These are phyloP conservation scores for Pythium volutum DNA, from an alignment of 352 stramenopile genomes.

Conservation along the genomic window DNA sequence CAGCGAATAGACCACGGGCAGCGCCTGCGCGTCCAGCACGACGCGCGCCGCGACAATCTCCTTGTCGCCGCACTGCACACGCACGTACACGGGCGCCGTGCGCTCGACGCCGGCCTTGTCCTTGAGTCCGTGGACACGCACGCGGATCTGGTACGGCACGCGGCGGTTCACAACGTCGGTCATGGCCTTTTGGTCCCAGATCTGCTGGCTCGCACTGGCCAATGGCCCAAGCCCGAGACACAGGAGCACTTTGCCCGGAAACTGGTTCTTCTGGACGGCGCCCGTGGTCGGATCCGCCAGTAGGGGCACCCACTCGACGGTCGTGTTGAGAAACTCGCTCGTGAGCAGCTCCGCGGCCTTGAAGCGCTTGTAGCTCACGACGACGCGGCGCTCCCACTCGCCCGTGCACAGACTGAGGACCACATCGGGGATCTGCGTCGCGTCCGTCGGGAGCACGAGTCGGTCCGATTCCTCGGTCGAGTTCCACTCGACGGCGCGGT, in stretches of 20 bases:
- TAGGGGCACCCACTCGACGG: slow-evolving; percentile 59
- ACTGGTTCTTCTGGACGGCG: slow-evolving; percentile 44
- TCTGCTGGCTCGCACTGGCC: slow-evolving; percentile 43
- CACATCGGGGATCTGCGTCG: slow-evolving; percentile 71
- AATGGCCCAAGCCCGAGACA: slow-evolving; percentile 62
- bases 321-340: slow-evolving; percentile 34
- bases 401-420: slow-evolving; percentile 78
- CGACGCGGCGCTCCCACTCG: slow-evolving; percentile 49
- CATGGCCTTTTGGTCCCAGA: slow-evolving; percentile 58
- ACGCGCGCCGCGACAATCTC: slow-evolving; percentile 29
- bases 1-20: slow-evolving; percentile 58
- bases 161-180: slow-evolving; percentile 54
- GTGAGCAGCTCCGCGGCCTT: slow-evolving; percentile 52
- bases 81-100: slow-evolving; percentile 38
- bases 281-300: slow-evolving; percentile 59
- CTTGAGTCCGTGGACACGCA: slow-evolving; percentile 55
- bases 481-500: slow-evolving; percentile 80
- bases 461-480: slow-evolving; percentile 68
- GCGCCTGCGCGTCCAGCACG: slow-evolving; percentile 32
- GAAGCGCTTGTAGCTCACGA: slow-evolving; percentile 79
- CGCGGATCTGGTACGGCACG: slow-evolving; percentile 71
- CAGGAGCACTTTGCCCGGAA: slow-evolving; percentile 69
- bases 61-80: slow-evolving; percentile 64
- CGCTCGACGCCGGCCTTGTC: slow-evolving; percentile 32
- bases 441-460: slow-evolving; percentile 50